Conservation (phyloP, 2,329 filamentous ascomycete species). For the Penicillium freii region DNA sequence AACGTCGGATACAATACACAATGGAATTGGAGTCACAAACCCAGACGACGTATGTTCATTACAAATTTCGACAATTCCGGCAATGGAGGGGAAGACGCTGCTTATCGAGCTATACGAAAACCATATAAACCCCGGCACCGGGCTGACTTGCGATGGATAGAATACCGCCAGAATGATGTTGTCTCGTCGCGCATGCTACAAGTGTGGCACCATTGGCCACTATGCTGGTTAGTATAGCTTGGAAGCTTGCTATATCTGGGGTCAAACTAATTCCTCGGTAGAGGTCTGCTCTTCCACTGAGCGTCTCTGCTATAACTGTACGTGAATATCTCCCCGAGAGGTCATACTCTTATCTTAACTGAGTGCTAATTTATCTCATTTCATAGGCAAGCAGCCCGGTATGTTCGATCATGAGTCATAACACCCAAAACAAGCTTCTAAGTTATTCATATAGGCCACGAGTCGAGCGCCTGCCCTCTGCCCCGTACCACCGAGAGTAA, state of each 20-base stretch:
- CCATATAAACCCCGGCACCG: neutral
- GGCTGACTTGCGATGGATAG: constrained; percentile 21
- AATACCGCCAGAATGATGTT: constrained; percentile 64
- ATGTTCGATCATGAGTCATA: constrained; percentile 23
- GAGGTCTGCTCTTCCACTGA: constrained; percentile 98
- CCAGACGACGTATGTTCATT: neutral
- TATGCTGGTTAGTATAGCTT: constrained; percentile 47
- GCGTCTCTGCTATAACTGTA: constrained; percentile 99
- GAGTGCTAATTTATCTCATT: constrained; percentile 20
- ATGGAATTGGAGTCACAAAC: neutral
- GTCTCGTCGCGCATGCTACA: constrained; percentile 80
- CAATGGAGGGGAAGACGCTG: constrained; percentile 11
- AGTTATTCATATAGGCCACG: constrained; percentile 63
- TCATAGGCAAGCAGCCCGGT: constrained; percentile 49
- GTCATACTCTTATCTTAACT: constrained; percentile 11
- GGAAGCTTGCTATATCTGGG: neutral
- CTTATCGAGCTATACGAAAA: constrained; percentile 10
- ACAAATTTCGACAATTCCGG: neutral
- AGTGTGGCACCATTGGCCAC: constrained; percentile 74
- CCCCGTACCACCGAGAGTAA: constrained; percentile 90
- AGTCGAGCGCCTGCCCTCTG: constrained; percentile 95
- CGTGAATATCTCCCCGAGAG: constrained; percentile 36
- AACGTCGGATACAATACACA: neutral
- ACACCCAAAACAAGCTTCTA: constrained; percentile 15
- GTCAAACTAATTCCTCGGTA: constrained; percentile 39